Conservation (phyloP, 805 yeast species). For the Diddensiella transvaalensis region DNA sequence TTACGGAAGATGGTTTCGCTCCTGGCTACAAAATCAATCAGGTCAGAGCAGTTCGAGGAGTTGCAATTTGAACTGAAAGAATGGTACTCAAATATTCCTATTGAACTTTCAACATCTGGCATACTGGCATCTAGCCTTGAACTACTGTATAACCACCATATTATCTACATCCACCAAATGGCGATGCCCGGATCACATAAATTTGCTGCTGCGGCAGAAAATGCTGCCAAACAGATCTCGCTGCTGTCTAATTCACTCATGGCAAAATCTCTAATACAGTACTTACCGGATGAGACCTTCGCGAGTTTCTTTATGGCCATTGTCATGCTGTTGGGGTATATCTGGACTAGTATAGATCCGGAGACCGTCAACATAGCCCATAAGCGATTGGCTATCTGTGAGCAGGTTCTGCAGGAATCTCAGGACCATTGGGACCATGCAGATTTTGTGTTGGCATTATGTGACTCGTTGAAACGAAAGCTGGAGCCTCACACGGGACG, state of each 20-base stretch:
- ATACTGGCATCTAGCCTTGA: conserved; percentile 10
- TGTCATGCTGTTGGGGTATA: conserved; percentile 18
- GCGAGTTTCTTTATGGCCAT: conserved; percentile 20
- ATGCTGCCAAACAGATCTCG: conserved; percentile 14
- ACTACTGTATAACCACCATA: conserved; percentile 16
- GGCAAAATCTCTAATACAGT: conserved; percentile 11
- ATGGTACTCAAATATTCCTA: conserved; percentile 2
- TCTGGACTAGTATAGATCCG: not conserved
- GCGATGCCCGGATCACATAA: conserved; percentile 4
- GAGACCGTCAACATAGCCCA: conserved; percentile 1
- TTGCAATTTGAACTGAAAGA: not conserved
- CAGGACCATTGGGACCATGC: conserved; percentile 24
- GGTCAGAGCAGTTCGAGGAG: not conserved
- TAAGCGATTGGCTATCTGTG: conserved; percentile 17
- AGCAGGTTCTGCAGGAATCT: conserved; percentile 15
- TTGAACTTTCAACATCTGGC: not conserved
- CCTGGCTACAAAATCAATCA: conserved; percentile 2
- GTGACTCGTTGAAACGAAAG: conserved; percentile 13
- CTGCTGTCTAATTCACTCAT: conserved; percentile 15
- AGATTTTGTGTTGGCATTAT: conserved; percentile 16
- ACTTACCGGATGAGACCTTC: conserved; percentile 17
- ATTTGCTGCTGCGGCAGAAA: conserved; percentile 8
- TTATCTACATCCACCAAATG: conserved; percentile 18
- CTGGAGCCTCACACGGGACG: conserved; percentile 12
- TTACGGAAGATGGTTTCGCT: conserved; percentile 7